phyloP scores from a whole-genome alignment of 2,329 filamentous ascomycete species.

The Annulohypoxylon truncatum region DNA sequence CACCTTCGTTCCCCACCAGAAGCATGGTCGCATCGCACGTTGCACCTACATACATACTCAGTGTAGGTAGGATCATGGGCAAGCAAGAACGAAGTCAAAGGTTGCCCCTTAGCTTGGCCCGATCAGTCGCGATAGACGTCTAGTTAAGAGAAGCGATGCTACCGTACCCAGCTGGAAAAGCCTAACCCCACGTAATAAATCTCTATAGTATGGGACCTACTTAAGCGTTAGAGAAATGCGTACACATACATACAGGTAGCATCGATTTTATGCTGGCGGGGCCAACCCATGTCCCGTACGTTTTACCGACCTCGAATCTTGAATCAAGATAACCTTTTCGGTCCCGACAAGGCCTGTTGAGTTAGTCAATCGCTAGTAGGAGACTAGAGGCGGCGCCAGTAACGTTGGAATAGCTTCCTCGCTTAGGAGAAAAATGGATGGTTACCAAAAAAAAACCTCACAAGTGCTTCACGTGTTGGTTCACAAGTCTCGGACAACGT shows the following conservation, averaged over 20 bases:
- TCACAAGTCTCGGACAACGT: constrained; percentile 10
- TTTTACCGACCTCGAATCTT: constrained; percentile 23
- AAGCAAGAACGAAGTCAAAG: constrained; percentile 5
- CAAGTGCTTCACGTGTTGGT: neutral
- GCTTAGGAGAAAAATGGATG: neutral
- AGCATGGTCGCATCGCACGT: constrained; percentile 22
- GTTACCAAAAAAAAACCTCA: constrained; percentile 3
- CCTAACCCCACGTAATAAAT: constrained; percentile 28
- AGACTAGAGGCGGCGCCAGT: neutral
- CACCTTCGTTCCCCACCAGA: constrained; percentile 1
- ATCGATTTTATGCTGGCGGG: constrained; percentile 19
- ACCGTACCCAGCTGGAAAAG: constrained; percentile 21
- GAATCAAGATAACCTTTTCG: constrained; percentile 34
- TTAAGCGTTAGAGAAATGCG: neutral
- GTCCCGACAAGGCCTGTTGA: constrained; percentile 24
- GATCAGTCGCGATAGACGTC: constrained; percentile 29
- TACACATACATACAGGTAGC: constrained; percentile 9
- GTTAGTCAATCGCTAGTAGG: constrained; percentile 6
- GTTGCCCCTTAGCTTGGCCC: constrained; percentile 20
- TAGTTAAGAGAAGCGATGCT: constrained; percentile 26
- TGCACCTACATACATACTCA: neutral
- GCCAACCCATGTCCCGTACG: constrained; percentile 22
- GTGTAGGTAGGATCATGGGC: neutral
- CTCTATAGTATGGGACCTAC: constrained; percentile 23
- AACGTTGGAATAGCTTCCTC: constrained; percentile 2